Percentiles rank a stretch among this genome's conserved stretches.
Evolutionary conservation across 1,139 yeast genomes (phyloP).

Genomic region (Yamadazyma trypodendri): DNA sequence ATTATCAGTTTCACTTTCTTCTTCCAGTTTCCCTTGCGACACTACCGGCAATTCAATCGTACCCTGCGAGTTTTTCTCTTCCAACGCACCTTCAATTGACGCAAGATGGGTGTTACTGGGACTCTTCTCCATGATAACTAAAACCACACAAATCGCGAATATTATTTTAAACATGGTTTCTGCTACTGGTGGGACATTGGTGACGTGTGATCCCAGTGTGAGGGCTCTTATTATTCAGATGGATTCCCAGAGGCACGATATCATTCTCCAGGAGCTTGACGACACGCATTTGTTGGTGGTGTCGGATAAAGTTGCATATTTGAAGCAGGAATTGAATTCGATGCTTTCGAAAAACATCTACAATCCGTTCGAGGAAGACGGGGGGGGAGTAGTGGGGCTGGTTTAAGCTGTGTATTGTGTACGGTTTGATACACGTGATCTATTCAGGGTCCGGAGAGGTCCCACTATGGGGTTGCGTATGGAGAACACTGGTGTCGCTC

Average conservation of each 20-base stretch:
- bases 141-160: not conserved
- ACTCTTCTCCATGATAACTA: not conserved
- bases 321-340: slow-evolving; percentile 74
- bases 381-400: not conserved
- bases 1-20: slow-evolving; percentile 7
- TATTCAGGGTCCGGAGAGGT: not conserved
- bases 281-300: slow-evolving; percentile 86
- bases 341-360: slow-evolving; percentile 79
- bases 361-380: slow-evolving; percentile 78
- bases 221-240: slow-evolving; percentile 80
- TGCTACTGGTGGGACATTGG: slow-evolving; percentile 47
- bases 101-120: no score
- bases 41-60: no score
- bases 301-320: slow-evolving; percentile 67
- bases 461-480: not conserved
- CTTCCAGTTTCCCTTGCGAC: slow-evolving; percentile 1
- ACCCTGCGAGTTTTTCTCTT: no score
- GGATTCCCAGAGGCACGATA: slow-evolving; percentile 69
- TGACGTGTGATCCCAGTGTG: slow-evolving; percentile 84
- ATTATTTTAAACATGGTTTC: slow-evolving; percentile 32
- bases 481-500: not conserved
- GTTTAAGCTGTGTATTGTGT: not conserved
- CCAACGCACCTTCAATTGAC: no score
- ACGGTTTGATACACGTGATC: no score
- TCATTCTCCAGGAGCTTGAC: slow-evolving; percentile 81